Base-by-base conservation (phyloP, 2,329 filamentous ascomycete genomes). In the Coleophoma crateriformis region DNA sequence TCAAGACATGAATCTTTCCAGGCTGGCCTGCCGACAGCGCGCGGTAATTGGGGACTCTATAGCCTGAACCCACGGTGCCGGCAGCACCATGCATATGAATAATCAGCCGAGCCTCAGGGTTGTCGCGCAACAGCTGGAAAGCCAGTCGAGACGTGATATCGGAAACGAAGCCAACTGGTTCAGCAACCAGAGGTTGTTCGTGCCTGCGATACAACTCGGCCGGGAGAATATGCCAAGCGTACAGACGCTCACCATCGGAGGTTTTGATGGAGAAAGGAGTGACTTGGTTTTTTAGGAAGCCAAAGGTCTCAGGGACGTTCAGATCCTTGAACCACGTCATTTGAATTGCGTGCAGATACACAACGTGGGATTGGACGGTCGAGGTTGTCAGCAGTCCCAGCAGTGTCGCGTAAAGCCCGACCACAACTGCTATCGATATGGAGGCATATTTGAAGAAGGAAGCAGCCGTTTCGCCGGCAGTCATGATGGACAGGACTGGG, bases 261-360 rank as follows among this genome's bases (percentile, higher is more conserved):
- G 71, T 70, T n/a, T 56, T 57, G 42, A 77, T 68, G 4, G 67
- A 61, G 49, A 79, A 78, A 0, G 74, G 72, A 0, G 71, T 73
- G 19, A 73, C 72, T 58, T 78, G 74, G 42, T 74, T 73, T 34
- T 65, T 67, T 7, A 77, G 56, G 49, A 77, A 77, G 1, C 75
- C 74, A 63, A 72, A 78, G 33, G 64, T 59, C 54, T 77, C 74
- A 1, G 73, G 73, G 4, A 70, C 54, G 55, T 77, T 67, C 14
- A 77, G 66, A 52, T 77, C 69, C 57, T 74, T 72, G 55, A 72
- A 75, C 75, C 77, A 80, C 14, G 78, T 81, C 60, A 79, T 68
- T 6, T 71, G 73, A 7, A 81, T 64, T 2, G 67, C 65, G 56
- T 83, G 72, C 1, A 83, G 69, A 56, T 82, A 82, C 20, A 82